phyloP scores from a whole-genome alignment of 2,329 filamentous ascomycete genomes.

The Amphichorda felina region DNA sequence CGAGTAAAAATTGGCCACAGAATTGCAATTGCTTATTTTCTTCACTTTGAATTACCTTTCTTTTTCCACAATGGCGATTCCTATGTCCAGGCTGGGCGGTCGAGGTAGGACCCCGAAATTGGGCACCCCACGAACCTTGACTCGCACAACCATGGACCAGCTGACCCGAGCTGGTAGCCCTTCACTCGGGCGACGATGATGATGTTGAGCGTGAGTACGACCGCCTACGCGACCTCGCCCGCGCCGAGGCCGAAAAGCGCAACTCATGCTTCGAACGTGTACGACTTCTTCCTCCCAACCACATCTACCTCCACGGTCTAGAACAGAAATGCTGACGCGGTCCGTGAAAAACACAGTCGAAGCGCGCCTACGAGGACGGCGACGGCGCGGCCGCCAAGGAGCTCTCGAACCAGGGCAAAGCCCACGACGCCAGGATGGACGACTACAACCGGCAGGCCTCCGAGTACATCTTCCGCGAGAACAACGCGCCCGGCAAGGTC shows the following conservation, averaged over 20 bases:
- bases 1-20: not conserved
- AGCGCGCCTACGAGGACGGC: slow-evolving; percentile 70
- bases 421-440: slow-evolving; percentile 74
- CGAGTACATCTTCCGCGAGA: slow-evolving; percentile 90
- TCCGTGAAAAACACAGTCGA: slow-evolving; percentile 33
- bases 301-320: not conserved
- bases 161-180: slow-evolving; percentile 37
- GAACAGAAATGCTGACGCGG: not conserved
- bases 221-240: slow-evolving; percentile 72
- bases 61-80: slow-evolving; percentile 21
- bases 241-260: slow-evolving; percentile 69
- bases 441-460: slow-evolving; percentile 84
- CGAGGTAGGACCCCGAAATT: slow-evolving; percentile 20
- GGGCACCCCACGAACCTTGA: no score
- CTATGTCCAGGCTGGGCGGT: slow-evolving; percentile 30
- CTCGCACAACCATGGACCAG: no score
- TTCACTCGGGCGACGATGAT: slow-evolving; percentile 57
- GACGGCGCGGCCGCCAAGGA: slow-evolving; percentile 77
- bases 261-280: slow-evolving; percentile 65
- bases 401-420: slow-evolving; percentile 75
- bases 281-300: slow-evolving; percentile 13
- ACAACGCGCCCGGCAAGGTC: slow-evolving; percentile 70
- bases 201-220: slow-evolving; percentile 82
- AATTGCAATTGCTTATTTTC: no score
- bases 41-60: no score